Evolutionary conservation across 345 rosid species (phyloP), one percentile per base, ranked within the genome.

Genomic region (Odontarrhena argentea): DNA sequence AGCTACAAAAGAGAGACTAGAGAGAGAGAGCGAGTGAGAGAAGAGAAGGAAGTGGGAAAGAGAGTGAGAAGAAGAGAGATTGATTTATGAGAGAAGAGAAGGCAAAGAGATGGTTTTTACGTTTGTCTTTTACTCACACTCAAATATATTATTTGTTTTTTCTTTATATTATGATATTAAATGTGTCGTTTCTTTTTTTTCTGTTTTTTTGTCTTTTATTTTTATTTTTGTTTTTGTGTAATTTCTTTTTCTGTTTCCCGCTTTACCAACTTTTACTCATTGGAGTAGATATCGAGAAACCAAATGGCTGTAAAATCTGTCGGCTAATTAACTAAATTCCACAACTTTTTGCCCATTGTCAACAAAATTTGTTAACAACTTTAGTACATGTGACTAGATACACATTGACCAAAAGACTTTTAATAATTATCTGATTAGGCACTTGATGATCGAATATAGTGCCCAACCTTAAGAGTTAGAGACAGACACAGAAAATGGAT

Each of bases 61-160:
- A 61, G 73, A 38, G 46, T 5, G 54, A 79, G 42, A 14, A 66
- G 62, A 55, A 30, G 63, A 32, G 48, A 70, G 67, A 51, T 53
- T 74, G 79, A 66, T 76, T 80, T 80, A 77, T 66, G 81, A 61
- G 71, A 64, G 72, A 40, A 32, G 36, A 32, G 36, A 32, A 68
- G 51, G 58, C 44, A 36, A 8, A 36, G 58, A 75, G 74, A 57
- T 51, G 81, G 86, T 75, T 77, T 74, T 82, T 80, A 78, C 74
- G 80, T 80, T 79, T 81, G 86, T 78, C 84, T 74, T 83, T 78
- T 75, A 45, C 79, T 78, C 36, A 3, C 48, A 0, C 66, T 6
- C 36, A 42, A 64, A 59, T 59, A 2, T 30, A 13, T 47, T 55
- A 3, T 32, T 35, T 59, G 15, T 52, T 30, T 28, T 2, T 37